These are phyloP conservation scores for Asterochloris sp. DNA, from an alignment of 139 green algal genomes.

Conservation along the genomic window DNA sequence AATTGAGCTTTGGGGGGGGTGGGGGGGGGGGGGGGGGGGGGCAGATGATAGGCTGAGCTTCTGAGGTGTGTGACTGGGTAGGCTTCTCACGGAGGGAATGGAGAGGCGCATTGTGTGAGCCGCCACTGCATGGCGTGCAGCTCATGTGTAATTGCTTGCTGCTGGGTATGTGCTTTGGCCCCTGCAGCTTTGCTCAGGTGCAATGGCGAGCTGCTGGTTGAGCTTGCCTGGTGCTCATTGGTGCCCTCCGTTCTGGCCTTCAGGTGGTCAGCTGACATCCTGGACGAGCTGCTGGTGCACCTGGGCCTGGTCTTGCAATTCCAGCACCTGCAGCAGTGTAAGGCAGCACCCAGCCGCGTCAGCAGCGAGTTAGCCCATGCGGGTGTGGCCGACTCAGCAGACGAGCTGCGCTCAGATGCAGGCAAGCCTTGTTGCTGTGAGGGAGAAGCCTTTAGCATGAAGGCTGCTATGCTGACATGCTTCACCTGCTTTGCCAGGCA, in stretches of 20 bases:
- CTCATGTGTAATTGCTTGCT: not conserved
- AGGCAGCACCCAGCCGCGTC: not conserved
- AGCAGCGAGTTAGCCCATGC: not conserved
- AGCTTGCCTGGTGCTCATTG: not conserved
- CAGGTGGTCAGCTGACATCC: not conserved
- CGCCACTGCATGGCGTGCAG: not conserved
- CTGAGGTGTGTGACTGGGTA: too few relatives aligned
- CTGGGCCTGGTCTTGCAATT: constrained; percentile 18
- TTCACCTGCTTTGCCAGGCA: not conserved
- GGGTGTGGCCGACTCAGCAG: not conserved
- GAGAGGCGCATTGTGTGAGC: not conserved
- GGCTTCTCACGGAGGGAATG: not conserved
- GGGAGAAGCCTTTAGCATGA: not conserved
- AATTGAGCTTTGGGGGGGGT: too few relatives aligned
- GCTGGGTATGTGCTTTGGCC: not conserved
- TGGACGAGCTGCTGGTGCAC: not conserved
- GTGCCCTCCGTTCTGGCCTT: not conserved
- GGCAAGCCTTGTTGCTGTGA: not conserved
- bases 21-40: too few relatives aligned
- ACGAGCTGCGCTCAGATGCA: not conserved
- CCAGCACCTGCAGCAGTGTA: not conserved
- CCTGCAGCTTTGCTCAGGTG: too few relatives aligned
- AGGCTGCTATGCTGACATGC: not conserved
- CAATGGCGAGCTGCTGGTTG: not conserved
- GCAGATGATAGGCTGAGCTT: too few relatives aligned